These are phyloP conservation scores for Trichosporon asahii DNA, from an alignment of 1,284 basidiomycete genomes.

Conservation along the genomic window DNA sequence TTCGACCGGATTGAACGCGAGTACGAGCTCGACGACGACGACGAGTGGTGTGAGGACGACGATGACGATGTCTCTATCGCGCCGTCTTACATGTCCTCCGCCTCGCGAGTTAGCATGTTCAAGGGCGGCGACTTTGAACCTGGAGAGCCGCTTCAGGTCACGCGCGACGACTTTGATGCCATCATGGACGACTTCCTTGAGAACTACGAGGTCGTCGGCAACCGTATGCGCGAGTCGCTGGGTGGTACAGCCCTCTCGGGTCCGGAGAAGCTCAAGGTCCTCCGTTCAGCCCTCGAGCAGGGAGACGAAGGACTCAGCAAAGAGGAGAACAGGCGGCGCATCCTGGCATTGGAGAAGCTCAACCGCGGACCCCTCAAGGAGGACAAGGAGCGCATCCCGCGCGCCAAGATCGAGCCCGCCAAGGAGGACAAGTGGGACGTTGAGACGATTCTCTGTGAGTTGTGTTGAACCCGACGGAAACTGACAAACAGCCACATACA, in stretches of 20 bases:
- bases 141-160: constrained; percentile 60
- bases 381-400: constrained; percentile 38
- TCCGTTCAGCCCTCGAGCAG: constrained; percentile 73
- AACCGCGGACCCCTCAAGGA: constrained; percentile 53
- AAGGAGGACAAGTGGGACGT: constrained; percentile 87
- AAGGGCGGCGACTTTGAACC: constrained; percentile 14
- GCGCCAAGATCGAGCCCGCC: constrained; percentile 55
- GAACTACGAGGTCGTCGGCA: constrained; percentile 84
- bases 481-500: constrained; percentile 70
- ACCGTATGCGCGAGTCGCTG: constrained; percentile 71
- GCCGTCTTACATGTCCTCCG: constrained; percentile 35
- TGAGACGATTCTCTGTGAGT: constrained; percentile 84
- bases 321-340: constrained; percentile 58
- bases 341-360: constrained; percentile 60
- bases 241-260: constrained; percentile 61
- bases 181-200: constrained; percentile 94
- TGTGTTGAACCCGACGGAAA: not conserved
- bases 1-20: constrained; percentile 83
- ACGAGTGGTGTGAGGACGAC: constrained; percentile 53
- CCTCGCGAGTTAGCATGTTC: constrained; percentile 33
- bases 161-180: constrained; percentile 79
- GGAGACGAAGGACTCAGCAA: constrained; percentile 51
- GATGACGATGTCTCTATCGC: constrained; percentile 48
- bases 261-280: constrained; percentile 70
- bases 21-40: constrained; percentile 64